Conservation (phyloP, 2,329 filamentous ascomycete genomes). For the Alternaria sp. region DNA sequence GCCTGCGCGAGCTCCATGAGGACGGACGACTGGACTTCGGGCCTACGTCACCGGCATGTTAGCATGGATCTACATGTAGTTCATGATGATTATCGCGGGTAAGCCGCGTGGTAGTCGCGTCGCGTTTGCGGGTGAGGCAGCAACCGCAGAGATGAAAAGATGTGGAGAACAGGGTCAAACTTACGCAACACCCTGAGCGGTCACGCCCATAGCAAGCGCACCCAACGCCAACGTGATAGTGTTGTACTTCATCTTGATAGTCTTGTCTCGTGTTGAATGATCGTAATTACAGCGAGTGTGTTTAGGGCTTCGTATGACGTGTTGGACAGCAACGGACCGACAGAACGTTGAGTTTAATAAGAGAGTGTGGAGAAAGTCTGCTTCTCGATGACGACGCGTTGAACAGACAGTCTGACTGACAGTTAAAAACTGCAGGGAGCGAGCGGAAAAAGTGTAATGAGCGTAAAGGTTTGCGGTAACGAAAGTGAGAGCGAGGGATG, state of each 20-base stretch:
- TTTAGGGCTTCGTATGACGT: neutral
- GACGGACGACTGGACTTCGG: slow-evolving; percentile 46
- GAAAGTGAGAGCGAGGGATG: slow-evolving; percentile 22
- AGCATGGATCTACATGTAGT: slow-evolving; percentile 3
- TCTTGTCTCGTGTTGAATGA: slow-evolving; percentile 7
- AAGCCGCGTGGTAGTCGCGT: slow-evolving; percentile 2
- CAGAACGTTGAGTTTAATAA: slow-evolving; percentile 10
- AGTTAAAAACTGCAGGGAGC: slow-evolving; percentile 8
- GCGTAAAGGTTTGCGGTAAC: slow-evolving; percentile 25
- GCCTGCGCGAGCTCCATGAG: slow-evolving; percentile 54
- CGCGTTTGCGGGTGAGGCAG: neutral
- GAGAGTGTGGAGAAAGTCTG: slow-evolving; percentile 32
- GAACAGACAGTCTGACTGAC: neutral
- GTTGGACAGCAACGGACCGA: neutral
- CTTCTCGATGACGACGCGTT: neutral
- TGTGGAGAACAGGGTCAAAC: slow-evolving; percentile 6
- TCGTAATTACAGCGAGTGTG: slow-evolving; percentile 1
- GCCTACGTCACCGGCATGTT: slow-evolving; percentile 18
- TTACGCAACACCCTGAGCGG: slow-evolving; percentile 37
- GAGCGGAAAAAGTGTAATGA: slow-evolving; percentile 24
- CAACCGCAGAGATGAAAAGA: neutral
- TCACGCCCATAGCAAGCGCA: slow-evolving; percentile 37
- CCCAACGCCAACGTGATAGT: slow-evolving; percentile 34
- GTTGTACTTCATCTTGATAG: slow-evolving; percentile 38
- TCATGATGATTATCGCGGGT: neutral